phyloP scores from a whole-genome alignment of 2,329 filamentous ascomycete species.

The Zymoseptoria pseudotritici region DNA sequence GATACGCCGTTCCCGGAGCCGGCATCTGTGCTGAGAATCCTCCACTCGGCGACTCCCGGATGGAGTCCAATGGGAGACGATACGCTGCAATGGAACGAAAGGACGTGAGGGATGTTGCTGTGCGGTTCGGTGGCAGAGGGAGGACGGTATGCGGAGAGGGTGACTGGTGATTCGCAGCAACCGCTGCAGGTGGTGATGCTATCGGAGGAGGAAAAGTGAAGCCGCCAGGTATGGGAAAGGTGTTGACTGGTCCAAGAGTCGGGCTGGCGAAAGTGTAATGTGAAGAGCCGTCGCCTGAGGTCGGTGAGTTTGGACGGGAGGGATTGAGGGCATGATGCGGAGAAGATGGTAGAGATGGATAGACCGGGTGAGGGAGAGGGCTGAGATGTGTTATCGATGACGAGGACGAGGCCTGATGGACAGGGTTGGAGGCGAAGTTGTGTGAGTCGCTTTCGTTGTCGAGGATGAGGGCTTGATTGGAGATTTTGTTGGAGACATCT shows the following conservation, averaged over 20 bases:
- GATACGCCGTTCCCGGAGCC: not conserved
- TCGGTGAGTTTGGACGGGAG: not conserved
- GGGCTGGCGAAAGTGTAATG: not conserved
- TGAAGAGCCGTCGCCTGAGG: not conserved
- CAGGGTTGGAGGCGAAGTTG: not conserved
- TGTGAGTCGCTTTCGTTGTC: not conserved
- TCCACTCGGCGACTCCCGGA: not conserved
- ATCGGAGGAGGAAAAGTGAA: too few relatives aligned
- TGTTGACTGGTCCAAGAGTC: not conserved
- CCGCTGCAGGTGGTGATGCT: too few relatives aligned
- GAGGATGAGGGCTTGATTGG: not conserved
- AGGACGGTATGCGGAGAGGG: not conserved
- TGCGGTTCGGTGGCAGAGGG: not conserved
- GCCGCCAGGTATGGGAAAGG: too few relatives aligned
- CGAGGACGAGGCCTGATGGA: not conserved
- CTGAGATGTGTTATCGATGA: not conserved
- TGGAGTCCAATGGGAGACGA: not conserved
- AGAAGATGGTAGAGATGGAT: not conserved
- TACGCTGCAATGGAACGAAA: not conserved
- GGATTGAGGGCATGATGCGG: not conserved
- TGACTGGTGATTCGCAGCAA: not conserved
- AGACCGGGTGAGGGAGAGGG: not conserved
- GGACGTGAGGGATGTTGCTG: not conserved
- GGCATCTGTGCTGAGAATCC: not conserved
- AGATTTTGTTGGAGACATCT: not conserved